Evolutionary conservation across 352 stramenopile genomes (phyloP), one percentile per base, ranked within the genome.

Genomic region (Phytophthora foliorum): DNA sequence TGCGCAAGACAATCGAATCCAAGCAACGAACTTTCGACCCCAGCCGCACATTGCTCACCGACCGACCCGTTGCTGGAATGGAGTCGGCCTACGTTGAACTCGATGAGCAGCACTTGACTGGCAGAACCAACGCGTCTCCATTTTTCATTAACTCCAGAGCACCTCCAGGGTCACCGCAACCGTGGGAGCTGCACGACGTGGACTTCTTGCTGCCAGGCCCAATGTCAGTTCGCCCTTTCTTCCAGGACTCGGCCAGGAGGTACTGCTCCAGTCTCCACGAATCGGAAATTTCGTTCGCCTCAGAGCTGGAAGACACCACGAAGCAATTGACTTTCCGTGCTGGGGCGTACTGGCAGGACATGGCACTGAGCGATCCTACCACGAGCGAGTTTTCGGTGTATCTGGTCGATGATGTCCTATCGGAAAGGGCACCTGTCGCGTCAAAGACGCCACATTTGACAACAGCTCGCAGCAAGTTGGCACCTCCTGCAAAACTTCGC

Each of bases 41-140:
- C 31, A 62, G 48, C 49, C 31, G 41, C 24, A 52, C 41, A 50
- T 55, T 41, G 27, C 45, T 25, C 13, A 22, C 25, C 42, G 31
- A 22, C 25, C 42, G 31, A 36, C 56, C 14, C 19, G 36, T 16
- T 49, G 29, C 14, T 29, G 16, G 36, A 24, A 74, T 90, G 42
- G 69, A 86, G 55, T 57, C 86, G 25, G 62, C 79, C 50, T 67
- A 78, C 22, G 62, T 74, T n/a, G 75, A 87, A 32, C 46, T 60
- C 13, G 49, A 77, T 31, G 67, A 75, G 22, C 69, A 72, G 50
- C 70, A 76, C 32, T 54, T 76, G 4, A 24, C 22, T 3, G 70
- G 50, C 38, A 56, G 55, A 57, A 69, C 67, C 29, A 78, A 77
- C 38, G 58, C 75, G 1, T 87, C 80, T 55, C 73, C 78, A 2